Evolutionary conservation across 441 rosid genomes (phyloP), one percentile per base, ranked within the genome.

Genomic region (Corymbia calophylla): DNA sequence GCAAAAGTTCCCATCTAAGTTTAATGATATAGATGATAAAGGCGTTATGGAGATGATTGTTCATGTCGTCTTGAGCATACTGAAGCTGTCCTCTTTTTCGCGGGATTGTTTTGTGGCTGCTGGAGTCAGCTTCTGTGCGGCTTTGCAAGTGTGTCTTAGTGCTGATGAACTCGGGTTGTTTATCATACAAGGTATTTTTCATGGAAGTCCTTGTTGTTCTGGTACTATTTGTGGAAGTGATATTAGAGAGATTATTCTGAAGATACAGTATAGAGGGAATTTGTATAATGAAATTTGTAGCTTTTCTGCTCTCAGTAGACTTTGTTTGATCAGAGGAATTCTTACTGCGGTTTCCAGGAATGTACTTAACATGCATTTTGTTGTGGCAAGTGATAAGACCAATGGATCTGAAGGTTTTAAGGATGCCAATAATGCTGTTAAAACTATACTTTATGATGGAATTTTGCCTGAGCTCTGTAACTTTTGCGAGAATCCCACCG

Each of bases 21-120:
- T 96, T 91, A 93, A 92, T 88, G 90, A 82, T 88, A 56, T 64
- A 86, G 87, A 90, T n/a, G 87, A 47, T 60, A 89, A 90, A 56
- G 91, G 90, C 90, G 91, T 95, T 60, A 91, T 96, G 95, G 97
- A 93, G 92, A 94, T 89, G 90, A 91, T 94, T 92, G 89, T 96
- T 29, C 92, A 89, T 91, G 96, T 95, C 90, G 91, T 97, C 91
- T 49, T 95, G 86, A 93, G 95, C 17, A 92, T 98, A 81, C 91
- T 98, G 93, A 95, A 95, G 92, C 95, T 97, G 3, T 49, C 58
- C 51, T 96, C 97, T 9, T 95, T 98, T 92, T 95, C 99, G 1
- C 93, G 99, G 91, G 99, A 98, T 91, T 97, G 99, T 93, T 96
- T 91, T 66, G 99, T 97, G 90, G 99, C 99, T 5, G 99, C 99